phyloP scores from a whole-genome alignment of 1,139 yeast genomes.

The Kurtzmaniella quercitrusa region DNA sequence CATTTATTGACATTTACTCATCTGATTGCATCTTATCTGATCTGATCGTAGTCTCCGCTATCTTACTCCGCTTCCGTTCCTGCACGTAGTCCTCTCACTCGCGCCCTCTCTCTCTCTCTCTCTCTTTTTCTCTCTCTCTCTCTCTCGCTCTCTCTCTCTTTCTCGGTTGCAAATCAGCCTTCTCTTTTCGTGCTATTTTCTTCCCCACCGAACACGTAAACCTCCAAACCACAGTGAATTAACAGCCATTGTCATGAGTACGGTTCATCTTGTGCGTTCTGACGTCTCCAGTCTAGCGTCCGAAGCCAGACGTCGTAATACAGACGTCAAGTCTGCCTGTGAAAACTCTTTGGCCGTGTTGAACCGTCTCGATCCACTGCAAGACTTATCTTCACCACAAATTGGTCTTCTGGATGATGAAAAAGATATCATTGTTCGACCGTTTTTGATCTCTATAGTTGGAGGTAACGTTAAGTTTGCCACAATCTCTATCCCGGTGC shows the following conservation, averaged over 20 bases:
- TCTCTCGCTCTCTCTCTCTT: too few relatives aligned
- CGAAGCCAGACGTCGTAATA: slow-evolving; percentile 68
- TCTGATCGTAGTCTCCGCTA: too few relatives aligned
- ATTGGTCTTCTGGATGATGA: slow-evolving; percentile 24
- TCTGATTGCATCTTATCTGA: too few relatives aligned
- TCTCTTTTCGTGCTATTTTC: neutral
- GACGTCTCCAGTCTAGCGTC: slow-evolving; percentile 59
- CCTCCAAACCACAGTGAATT: neutral
- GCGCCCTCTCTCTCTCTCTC: too few relatives aligned
- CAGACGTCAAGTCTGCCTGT: slow-evolving; percentile 64
- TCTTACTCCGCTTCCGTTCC: too few relatives aligned
- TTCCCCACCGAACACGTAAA: neutral
- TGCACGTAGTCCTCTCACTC: too few relatives aligned
- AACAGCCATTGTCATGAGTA: slow-evolving; percentile 19
- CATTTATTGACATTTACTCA: too few relatives aligned
- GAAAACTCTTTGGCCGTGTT: slow-evolving; percentile 52
- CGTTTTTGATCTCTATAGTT: slow-evolving; percentile 70
- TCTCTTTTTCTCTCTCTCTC: too few relatives aligned
- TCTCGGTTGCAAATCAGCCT: neutral
- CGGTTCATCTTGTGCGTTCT: slow-evolving; percentile 41
- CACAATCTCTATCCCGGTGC: slow-evolving; percentile 64
- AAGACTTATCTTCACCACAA: slow-evolving; percentile 10
- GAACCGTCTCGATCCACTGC: slow-evolving; percentile 13
- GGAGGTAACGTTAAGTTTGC: slow-evolving; percentile 73
- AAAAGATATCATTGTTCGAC: slow-evolving; percentile 54